phyloP scores from a whole-genome alignment of 2,329 filamentous ascomycete species.

The Graphilbum sp. region DNA sequence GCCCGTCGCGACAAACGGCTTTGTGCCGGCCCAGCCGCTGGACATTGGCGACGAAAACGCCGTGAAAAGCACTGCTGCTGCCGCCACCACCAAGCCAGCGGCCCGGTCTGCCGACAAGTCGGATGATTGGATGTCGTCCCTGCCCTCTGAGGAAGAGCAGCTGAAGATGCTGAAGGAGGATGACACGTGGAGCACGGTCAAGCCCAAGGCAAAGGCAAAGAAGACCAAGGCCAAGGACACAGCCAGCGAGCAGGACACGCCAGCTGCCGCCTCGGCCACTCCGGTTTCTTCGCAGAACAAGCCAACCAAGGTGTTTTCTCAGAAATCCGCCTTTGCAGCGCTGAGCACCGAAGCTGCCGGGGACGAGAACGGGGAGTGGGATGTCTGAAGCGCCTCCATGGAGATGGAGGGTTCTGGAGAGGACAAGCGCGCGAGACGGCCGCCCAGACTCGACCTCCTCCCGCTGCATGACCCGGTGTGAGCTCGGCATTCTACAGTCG shows the following conservation, averaged over 20 bases:
- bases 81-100: conserved; percentile 17
- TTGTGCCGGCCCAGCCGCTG: conserved; percentile 30
- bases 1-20: no score
- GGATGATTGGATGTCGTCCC: conserved; percentile 30
- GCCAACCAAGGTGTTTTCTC: conserved; percentile 20
- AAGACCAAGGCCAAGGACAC: conserved; percentile 26
- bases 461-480: no score
- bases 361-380: conserved; percentile 32
- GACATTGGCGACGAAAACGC: conserved; percentile 35
- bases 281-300: conserved; percentile 13
- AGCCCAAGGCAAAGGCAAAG: conserved; percentile 22
- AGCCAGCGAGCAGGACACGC: conserved; percentile 12
- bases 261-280: conserved; percentile 8
- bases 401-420: no score
- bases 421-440: no score
- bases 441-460: no score
- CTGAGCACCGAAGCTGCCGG: conserved; percentile 25
- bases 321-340: conserved; percentile 29
- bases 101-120: conserved; percentile 16
- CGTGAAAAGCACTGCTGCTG: conserved; percentile 6
- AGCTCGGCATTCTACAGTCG: no score
- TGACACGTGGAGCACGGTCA: conserved; percentile 42
- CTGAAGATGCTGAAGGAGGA: conserved; percentile 40
- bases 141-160: conserved; percentile 47
- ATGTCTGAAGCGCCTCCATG: conserved; percentile 27